phyloP scores from a whole-genome alignment of 2,329 filamentous ascomycete species.

The Aciculosporium take region DNA sequence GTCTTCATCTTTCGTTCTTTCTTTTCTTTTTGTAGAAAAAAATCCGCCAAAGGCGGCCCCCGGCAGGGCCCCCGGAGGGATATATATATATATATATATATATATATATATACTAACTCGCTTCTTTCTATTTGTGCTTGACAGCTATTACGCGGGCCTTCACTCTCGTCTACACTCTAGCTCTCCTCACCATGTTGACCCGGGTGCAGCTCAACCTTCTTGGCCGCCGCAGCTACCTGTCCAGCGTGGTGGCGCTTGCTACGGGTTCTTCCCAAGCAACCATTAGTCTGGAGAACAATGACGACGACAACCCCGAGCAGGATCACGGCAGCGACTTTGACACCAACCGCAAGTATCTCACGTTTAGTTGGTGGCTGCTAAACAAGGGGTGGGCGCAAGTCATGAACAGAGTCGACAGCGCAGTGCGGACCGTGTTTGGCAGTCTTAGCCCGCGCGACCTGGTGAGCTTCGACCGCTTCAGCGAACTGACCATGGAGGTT shows the following conservation, averaged over 20 bases:
- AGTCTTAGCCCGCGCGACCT: slow-evolving; percentile 77
- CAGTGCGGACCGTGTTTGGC: slow-evolving; percentile 84
- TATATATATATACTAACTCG: background rate
- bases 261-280: slow-evolving; percentile 57
- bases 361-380: slow-evolving; percentile 95
- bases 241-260: slow-evolving; percentile 83
- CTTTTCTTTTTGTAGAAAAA: no score
- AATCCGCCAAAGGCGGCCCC: no score
- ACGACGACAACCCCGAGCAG: slow-evolving; percentile 73
- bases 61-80: no score
- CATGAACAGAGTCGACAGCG: slow-evolving; percentile 66
- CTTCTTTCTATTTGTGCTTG: background rate
- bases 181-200: slow-evolving; percentile 80
- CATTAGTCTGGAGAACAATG: slow-evolving; percentile 85
- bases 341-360: slow-evolving; percentile 86
- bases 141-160: slow-evolving; percentile 74
- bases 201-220: slow-evolving; percentile 94
- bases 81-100: background rate
- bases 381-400: slow-evolving; percentile 80
- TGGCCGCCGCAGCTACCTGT: slow-evolving; percentile 86
- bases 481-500: slow-evolving; percentile 68
- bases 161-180: slow-evolving; percentile 81
- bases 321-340: slow-evolving; percentile 88
- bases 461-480: slow-evolving; percentile 65
- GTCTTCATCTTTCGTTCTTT: no score